Conservation (phyloP, 2,329 filamentous ascomycete genomes). For the Botryotinia globosa region DNA sequence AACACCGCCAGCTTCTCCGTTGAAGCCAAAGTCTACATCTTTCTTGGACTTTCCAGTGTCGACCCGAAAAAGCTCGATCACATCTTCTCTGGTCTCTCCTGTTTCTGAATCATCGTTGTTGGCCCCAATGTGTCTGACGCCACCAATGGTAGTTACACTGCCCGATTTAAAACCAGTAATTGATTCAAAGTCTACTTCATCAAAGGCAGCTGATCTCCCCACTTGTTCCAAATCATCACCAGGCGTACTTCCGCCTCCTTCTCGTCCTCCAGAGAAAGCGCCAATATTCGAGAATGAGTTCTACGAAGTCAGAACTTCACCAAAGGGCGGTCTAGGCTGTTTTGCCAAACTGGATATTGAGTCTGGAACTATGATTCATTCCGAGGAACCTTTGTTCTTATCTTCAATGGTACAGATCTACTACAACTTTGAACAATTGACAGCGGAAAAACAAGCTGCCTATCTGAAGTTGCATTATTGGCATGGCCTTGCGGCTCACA, state of each 20-base stretch:
- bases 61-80: not conserved
- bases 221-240: not conserved
- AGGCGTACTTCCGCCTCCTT: not conserved
- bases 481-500: slow-evolving; percentile 19
- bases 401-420: slow-evolving; percentile 24
- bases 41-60: slow-evolving; percentile 1
- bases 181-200: not conserved
- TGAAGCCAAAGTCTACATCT: not conserved
- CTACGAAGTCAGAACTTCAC: slow-evolving; percentile 33
- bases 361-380: slow-evolving; percentile 29
- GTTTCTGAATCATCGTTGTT: not conserved
- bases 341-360: slow-evolving; percentile 35
- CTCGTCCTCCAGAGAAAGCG: not conserved
- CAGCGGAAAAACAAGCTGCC: slow-evolving; percentile 24
- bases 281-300: slow-evolving; percentile 29
- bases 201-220: not conserved
- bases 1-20: slow-evolving; percentile 2
- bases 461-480: slow-evolving; percentile 29
- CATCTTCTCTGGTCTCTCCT: not conserved
- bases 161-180: not conserved
- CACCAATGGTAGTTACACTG: not conserved
- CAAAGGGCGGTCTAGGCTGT: slow-evolving; percentile 35
- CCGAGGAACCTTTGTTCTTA: slow-evolving; percentile 33
- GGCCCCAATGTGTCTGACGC: not conserved
- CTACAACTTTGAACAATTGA: slow-evolving; percentile 27